These are phyloP conservation scores for Acer saccharum DNA, from an alignment of 345 rosid genomes.

Conservation along the genomic window DNA sequence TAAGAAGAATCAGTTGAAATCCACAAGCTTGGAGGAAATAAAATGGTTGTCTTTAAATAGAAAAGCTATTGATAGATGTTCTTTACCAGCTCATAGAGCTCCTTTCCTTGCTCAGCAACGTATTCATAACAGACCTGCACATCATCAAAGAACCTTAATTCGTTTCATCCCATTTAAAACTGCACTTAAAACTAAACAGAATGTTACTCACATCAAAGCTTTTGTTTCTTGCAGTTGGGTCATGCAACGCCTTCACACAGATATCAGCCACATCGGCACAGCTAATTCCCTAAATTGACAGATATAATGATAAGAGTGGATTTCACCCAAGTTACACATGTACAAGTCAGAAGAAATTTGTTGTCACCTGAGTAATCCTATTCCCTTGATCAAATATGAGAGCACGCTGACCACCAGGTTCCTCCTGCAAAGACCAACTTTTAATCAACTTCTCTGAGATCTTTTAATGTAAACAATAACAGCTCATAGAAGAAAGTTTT, in stretches of 20 bases:
- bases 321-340: background rate
- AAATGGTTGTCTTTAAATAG: background rate
- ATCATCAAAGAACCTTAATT: constrained; percentile 7
- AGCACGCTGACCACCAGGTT: constrained; percentile 97
- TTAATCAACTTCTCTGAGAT: background rate
- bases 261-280: constrained; percentile 95
- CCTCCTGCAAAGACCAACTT: constrained; percentile 61
- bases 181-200: background rate
- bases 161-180: constrained; percentile 8
- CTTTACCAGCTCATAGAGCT: constrained; percentile 89
- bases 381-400: constrained; percentile 96
- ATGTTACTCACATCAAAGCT: constrained; percentile 77
- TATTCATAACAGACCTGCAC: constrained; percentile 89
- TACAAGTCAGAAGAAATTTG: background rate
- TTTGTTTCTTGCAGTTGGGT: constrained; percentile 91
- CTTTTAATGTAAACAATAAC: background rate
- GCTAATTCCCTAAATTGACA: constrained; percentile 69
- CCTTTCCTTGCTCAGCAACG: constrained; percentile 82
- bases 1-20: background rate
- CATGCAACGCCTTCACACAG: constrained; percentile 89
- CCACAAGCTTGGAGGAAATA: background rate
- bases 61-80: too few relatives aligned
- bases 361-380: constrained; percentile 79
- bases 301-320: background rate
- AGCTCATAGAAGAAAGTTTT: constrained; percentile 4